Evolutionary conservation across 805 yeast genomes (phyloP).

Genomic region (Yarrowia sp.): DNA sequence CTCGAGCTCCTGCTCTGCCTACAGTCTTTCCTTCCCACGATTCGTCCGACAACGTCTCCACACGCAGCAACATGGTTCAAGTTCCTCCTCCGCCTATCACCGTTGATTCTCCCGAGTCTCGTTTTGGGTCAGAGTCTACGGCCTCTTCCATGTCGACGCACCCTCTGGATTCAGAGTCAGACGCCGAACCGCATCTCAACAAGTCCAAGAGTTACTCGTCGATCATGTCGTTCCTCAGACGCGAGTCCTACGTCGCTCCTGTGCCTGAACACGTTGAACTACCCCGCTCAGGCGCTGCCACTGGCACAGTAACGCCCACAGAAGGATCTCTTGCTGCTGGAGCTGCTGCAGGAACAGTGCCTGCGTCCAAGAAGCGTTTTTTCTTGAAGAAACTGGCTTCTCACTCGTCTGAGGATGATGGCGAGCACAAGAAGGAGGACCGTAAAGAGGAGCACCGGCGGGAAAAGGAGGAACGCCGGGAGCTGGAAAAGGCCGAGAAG

Average conservation of each 20-base stretch:
- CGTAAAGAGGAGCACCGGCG: background rate
- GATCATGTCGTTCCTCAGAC: conserved; percentile 23
- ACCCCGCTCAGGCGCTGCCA: background rate
- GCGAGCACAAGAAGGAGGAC: background rate
- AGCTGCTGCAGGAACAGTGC: background rate
- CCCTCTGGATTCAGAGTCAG: conserved; percentile 26
- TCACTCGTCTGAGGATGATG: conserved; percentile 31
- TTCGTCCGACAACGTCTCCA: conserved; percentile 14
- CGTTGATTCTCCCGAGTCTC: conserved; percentile 26
- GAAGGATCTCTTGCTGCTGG: background rate
- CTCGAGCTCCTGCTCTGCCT: conserved; percentile 12
- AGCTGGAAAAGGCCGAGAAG: conserved; percentile 27
- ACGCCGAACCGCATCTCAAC: conserved; percentile 22
- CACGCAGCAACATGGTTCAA: conserved; percentile 2
- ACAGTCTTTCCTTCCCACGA: conserved; percentile 5
- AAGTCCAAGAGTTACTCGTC: conserved; percentile 37
- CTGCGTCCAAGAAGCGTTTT: conserved; percentile 27
- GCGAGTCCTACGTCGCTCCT: conserved; percentile 27
- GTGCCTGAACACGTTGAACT: background rate
- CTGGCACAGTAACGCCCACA: conserved; percentile 17
- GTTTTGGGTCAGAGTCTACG: conserved; percentile 5
- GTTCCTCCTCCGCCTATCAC: conserved; percentile 21
- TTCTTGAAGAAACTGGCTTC: conserved; percentile 30
- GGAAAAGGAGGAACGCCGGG: conserved; percentile 4
- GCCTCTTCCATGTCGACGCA: conserved; percentile 13